These are phyloP conservation scores for Camellia japonica DNA, from an alignment of 148 eudicot species.

Conservation along the genomic window DNA sequence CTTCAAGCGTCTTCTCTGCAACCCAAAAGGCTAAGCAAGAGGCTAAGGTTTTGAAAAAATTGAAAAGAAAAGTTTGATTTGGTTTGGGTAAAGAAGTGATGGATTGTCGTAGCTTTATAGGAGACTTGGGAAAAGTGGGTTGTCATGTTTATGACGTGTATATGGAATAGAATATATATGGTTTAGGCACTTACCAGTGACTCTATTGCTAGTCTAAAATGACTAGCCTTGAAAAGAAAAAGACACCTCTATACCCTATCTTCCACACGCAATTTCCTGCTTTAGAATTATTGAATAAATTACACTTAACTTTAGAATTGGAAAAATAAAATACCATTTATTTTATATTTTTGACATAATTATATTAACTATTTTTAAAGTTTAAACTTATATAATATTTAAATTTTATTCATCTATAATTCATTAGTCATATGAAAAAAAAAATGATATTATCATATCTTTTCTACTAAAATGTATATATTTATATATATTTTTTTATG, in stretches of 20 bases:
- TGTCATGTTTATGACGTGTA: background rate
- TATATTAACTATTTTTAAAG: no score
- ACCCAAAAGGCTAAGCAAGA: background rate
- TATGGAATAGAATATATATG: background rate
- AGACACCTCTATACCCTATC: background rate
- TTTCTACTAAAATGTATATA: no score
- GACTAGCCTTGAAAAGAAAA: background rate
- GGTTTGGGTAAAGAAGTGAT: constrained; percentile 3
- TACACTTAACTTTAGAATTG: no score
- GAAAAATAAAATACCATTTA: no score
- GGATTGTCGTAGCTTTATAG: background rate
- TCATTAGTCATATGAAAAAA: no score
- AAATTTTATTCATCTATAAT: no score
- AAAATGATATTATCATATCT: no score
- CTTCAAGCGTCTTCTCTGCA: constrained; percentile 1
- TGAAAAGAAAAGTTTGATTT: background rate
- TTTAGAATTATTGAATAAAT: no score
- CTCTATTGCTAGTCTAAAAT: background rate
- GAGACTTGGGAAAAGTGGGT: background rate
- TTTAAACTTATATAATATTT: no score
- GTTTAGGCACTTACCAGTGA: background rate
- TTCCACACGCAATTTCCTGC: background rate
- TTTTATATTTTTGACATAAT: no score
- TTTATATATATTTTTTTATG: no score
- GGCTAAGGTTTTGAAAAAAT: background rate